Base-by-base conservation (phyloP, 441 rosid species). In the Adansonia rubrostipa region DNA sequence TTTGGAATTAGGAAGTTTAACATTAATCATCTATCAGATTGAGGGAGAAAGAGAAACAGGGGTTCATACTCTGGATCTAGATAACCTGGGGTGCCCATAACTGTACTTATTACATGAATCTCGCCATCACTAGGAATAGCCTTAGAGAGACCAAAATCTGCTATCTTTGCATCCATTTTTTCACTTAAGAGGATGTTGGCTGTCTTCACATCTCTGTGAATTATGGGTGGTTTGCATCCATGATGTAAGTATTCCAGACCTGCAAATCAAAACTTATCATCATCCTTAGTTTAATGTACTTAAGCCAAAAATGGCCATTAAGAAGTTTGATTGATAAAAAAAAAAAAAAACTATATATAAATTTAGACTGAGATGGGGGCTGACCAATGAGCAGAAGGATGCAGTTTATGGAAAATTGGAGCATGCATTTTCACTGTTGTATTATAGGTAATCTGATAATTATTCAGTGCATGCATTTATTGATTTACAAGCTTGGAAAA, bases 211-310 rank as follows among this genome's bases (percentile, higher is more conserved):
- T 86, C 91, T 75, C 87, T 80, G 81, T 86, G 89, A 73, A 88
- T 63, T 19, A 86, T 86, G 0, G 89, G 88, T 17, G 89, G 89
- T 13, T 82, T 84, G 78, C 89, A 84, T 58, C 67, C 87, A 48
- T 82, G 80, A 45, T 88, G 91, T 4, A 88, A 24, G 79, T 87
- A 87, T 80, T 87, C 88, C 72, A 87, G 50, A 1, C 90, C 90
- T 85, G 80, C 48, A 60, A 45, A 58, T 50, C 63, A 13, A 36
- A 28, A n/a, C 28, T 33, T 13, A 24, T 24, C 28, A 28, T 28
- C 65, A 61, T 10, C n/a, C 65, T 4, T 15, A 24, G 40, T 22
- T 61, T 11, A 22, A 20, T 60, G 65, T 61, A 22, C 6, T 15
- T 15, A 33, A 63, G 9, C 47, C 47, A 3, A 63, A 64, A 64